Base-by-base conservation (phyloP, 768 basidiomycete genomes). In the Suillus sp. region DNA sequence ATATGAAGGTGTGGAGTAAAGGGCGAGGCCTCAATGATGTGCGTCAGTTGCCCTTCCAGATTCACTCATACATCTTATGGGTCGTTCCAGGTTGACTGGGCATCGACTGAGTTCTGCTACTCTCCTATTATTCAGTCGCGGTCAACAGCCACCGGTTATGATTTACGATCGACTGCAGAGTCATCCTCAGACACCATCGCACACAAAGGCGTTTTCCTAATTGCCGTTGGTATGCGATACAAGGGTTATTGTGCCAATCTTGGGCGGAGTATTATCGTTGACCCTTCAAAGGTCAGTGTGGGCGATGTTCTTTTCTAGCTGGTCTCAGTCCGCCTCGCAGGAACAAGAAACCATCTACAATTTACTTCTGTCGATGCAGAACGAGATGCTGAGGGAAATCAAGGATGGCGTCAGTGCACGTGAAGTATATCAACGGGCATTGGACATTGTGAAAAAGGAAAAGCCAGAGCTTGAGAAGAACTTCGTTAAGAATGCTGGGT, bases 91-190 rank as follows among this genome's bases (percentile, higher is more conserved):
- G 83, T 95, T 62, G 95, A 99, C 72, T 96, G 92, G 86, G 79
- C 81, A n/a, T 84, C 88, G 2, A 90, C 91, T 7, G 97, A 99
- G 75, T 96, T 96, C 77, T 92, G 92, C 68, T 98, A 96, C 75
- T 86, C 92, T 2, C 95, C 96, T 2, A 96, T 98, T 74, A 93
- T 99, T 72, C 96, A 98, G 68, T 98, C 96, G 7, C 90, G 90
- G 47, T 91, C 93, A 9, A 90, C 90, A 40, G 85, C 82, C 64
- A 81, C 84, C 11, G 92, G 93, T 8, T 99, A 96, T 74, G 96
- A 99, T 74, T 80, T 99, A 55, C 87, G 89, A 63, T 89, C 90
- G 45, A 91, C 90, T 1, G 94, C 93, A 0, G 89, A 94, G 73
- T 95, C 96, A 7, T 89, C 93, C 25, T 80, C 85, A 32, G 92